These are phyloP conservation scores for Coniochaeta hoffmannii DNA, from an alignment of 2,329 filamentous ascomycete species.

Conservation along the genomic window DNA sequence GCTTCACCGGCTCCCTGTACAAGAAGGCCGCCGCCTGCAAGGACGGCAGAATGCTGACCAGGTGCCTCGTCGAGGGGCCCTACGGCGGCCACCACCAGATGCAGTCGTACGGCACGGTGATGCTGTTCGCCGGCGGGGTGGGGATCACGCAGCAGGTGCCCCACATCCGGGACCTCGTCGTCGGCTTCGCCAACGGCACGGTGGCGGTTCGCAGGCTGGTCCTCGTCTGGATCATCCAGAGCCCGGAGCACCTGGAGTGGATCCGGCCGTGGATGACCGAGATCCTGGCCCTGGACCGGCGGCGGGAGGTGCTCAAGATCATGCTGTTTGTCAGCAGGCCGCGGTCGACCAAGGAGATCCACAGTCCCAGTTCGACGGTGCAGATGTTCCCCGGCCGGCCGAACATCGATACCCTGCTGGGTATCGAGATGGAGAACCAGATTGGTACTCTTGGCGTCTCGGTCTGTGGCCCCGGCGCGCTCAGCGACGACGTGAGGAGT, in stretches of 20 bases:
- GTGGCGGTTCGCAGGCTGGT: slow-evolving; percentile 65
- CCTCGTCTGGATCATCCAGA: slow-evolving; percentile 73
- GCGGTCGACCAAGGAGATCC: slow-evolving; percentile 71
- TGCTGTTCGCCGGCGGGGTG: slow-evolving; percentile 74
- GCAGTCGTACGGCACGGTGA: slow-evolving; percentile 68
- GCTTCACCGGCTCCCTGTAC: slow-evolving; percentile 65
- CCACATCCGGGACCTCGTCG: slow-evolving; percentile 65
- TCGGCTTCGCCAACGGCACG: slow-evolving; percentile 60
- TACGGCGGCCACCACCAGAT: slow-evolving; percentile 67
- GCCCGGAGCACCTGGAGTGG: slow-evolving; percentile 75
- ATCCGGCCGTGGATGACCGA: slow-evolving; percentile 79
- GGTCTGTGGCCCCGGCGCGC: slow-evolving; percentile 66
- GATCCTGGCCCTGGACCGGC: slow-evolving; percentile 67
- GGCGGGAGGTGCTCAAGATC: slow-evolving; percentile 67
- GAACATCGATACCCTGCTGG: slow-evolving; percentile 64
- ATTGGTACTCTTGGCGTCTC: slow-evolving; percentile 67
- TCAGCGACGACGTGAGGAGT: slow-evolving; percentile 67
- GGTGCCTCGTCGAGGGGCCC: slow-evolving; percentile 66
- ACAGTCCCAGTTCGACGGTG: slow-evolving; percentile 68
- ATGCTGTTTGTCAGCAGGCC: slow-evolving; percentile 72
- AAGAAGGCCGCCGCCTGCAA: slow-evolving; percentile 56
- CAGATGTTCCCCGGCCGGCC: slow-evolving; percentile 80
- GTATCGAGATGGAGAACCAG: slow-evolving; percentile 67
- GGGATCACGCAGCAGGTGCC: slow-evolving; percentile 76
- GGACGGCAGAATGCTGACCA: slow-evolving; percentile 54